These are phyloP conservation scores for Rhodotorula sp. DNA, from an alignment of 1,284 basidiomycete genomes.

Conservation along the genomic window DNA sequence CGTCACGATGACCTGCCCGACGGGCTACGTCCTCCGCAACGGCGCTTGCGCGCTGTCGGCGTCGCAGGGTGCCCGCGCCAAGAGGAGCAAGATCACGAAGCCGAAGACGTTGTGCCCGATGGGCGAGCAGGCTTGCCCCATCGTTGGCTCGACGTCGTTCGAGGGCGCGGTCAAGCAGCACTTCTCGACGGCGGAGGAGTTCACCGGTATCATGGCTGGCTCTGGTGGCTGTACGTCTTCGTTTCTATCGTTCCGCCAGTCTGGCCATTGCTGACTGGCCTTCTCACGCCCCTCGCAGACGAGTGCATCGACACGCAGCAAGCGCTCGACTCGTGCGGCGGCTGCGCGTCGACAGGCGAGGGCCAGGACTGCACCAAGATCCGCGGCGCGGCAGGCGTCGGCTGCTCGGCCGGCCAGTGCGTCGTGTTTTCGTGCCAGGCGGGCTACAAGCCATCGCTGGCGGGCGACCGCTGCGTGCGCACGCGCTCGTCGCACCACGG, in stretches of 20 bases:
- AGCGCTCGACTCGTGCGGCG: conserved; percentile 63
- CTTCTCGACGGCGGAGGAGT: conserved; percentile 20
- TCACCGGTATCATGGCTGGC: conserved; percentile 8
- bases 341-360: conserved; percentile 63
- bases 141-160: conserved; percentile 40
- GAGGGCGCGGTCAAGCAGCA: conserved; percentile 24
- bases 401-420: conserved; percentile 45
- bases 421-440: conserved; percentile 48
- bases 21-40: conserved; percentile 19
- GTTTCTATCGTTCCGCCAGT: neutral
- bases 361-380: conserved; percentile 73
- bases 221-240: conserved; percentile 46
- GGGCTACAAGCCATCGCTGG: conserved; percentile 42
- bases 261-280: neutral
- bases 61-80: conserved; percentile 18
- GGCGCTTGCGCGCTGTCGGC: conserved; percentile 14
- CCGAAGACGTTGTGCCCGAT: conserved; percentile 35
- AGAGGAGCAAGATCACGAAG: conserved; percentile 23
- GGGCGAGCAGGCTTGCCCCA: conserved; percentile 42
- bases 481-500: conserved; percentile 4
- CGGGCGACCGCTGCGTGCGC: conserved; percentile 28
- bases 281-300: conserved; percentile 27
- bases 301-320: conserved; percentile 53
- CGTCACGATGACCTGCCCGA: conserved; percentile 9
- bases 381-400: conserved; percentile 64